These are phyloP conservation scores for Cardiospermum halicacabum DNA, from an alignment of 345 rosid genomes.

Conservation along the genomic window DNA sequence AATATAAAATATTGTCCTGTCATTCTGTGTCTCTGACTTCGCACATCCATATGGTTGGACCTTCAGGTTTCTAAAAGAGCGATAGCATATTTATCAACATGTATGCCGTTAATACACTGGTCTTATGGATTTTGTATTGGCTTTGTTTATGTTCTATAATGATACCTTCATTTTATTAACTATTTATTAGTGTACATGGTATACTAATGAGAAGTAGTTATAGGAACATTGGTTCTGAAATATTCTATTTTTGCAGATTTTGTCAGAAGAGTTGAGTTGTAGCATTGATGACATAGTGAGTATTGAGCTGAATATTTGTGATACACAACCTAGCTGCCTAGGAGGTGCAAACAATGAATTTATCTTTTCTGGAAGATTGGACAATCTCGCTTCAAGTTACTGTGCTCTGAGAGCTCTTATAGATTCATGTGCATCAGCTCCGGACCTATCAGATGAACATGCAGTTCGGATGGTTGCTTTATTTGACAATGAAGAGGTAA, in stretches of 20 bases:
- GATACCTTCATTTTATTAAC: not conserved
- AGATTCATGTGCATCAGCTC: constrained; percentile 58
- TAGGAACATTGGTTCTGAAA: not conserved
- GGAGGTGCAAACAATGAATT: constrained; percentile 91
- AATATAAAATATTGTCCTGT: not conserved
- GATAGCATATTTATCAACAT: not conserved
- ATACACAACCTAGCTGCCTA: constrained; percentile 95
- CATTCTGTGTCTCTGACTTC: not conserved
- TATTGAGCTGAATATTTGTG: constrained; percentile 87
- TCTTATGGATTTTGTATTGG: not conserved
- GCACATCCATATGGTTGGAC: not conserved
- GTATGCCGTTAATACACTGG: not conserved
- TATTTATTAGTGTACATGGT: not conserved
- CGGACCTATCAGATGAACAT: constrained; percentile 54
- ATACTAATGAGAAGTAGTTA: not conserved
- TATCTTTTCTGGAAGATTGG: constrained; percentile 92
- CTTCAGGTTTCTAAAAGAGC: not conserved
- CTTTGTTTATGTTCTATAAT: not conserved
- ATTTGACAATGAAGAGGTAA: constrained; percentile 97
- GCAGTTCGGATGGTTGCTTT: constrained; percentile 81
- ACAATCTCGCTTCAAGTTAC: constrained; percentile 89
- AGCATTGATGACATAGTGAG: constrained; percentile 58
- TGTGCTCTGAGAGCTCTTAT: constrained; percentile 86
- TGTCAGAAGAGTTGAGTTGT: constrained; percentile 69
- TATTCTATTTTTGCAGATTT: constrained; percentile 45